Evolutionary conservation across 2,329 filamentous ascomycete species (phyloP).

Genomic region (Aplosporella prunicola): DNA sequence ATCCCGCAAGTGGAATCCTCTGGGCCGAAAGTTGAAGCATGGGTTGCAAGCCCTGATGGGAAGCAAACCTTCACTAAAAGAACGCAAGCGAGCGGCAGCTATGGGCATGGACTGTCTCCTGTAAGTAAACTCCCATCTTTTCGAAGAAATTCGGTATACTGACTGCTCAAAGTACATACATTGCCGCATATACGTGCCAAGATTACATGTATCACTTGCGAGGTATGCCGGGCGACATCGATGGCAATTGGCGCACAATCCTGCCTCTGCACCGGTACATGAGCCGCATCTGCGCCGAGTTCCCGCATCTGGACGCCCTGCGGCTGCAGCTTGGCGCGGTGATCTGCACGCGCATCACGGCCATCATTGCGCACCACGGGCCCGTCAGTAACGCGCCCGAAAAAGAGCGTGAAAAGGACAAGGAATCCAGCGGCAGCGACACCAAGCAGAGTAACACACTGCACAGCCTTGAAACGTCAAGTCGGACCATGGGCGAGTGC

Average conservation of each 20-base stretch:
- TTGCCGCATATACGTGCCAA: slow-evolving; percentile 27
- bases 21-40: slow-evolving; percentile 39
- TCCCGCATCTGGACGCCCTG: slow-evolving; percentile 31
- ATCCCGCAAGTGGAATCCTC: slow-evolving; percentile 31
- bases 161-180: slow-evolving; percentile 23
- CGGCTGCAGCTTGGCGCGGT: slow-evolving; percentile 32
- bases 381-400: neutral
- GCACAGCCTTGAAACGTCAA: too few species aligned
- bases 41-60: slow-evolving; percentile 22
- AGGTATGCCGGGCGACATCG: slow-evolving; percentile 24
- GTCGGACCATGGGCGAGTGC: slow-evolving; percentile 2
- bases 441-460: too few species aligned
- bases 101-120: slow-evolving; percentile 38
- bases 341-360: slow-evolving; percentile 30
- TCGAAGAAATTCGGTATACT: neutral
- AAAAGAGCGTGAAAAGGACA: neutral
- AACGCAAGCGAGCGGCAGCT: slow-evolving; percentile 31
- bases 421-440: neutral
- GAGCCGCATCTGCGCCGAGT: slow-evolving; percentile 19
- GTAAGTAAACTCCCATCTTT: slow-evolving; percentile 16
- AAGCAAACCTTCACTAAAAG: slow-evolving; percentile 20
- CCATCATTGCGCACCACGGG: slow-evolving; percentile 17
- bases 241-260: slow-evolving; percentile 29
- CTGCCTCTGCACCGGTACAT: slow-evolving; percentile 27
- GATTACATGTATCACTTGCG: slow-evolving; percentile 22